Evolutionary conservation across 2,329 filamentous ascomycete genomes (phyloP).

Genomic region (Hypocreales sp.): DNA sequence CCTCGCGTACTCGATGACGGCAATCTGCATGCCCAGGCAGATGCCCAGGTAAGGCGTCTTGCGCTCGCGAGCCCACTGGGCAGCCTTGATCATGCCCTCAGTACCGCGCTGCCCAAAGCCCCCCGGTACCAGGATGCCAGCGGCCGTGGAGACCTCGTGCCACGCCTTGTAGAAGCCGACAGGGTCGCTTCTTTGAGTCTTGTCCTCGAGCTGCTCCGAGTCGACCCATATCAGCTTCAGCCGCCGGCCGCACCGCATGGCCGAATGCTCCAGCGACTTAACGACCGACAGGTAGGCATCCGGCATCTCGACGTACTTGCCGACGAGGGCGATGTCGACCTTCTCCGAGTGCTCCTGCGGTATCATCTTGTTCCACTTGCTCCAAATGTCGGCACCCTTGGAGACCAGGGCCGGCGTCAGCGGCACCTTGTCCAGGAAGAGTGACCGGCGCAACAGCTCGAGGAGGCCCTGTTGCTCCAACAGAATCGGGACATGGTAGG

Average conservation of each 20-base stretch:
- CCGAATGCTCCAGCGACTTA: constrained; percentile 80
- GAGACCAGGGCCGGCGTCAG: constrained; percentile 37
- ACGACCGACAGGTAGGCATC: constrained; percentile 76
- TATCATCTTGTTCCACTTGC: constrained; percentile 57
- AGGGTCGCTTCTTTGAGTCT: constrained; percentile 44
- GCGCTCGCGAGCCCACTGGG: constrained; percentile 75
- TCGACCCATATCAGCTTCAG: constrained; percentile 77
- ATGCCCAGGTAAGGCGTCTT: constrained; percentile 76
- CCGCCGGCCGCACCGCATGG: constrained; percentile 72
- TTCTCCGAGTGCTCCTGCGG: constrained; percentile 48
- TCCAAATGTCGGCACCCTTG: constrained; percentile 58
- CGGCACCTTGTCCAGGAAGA: constrained; percentile 45
- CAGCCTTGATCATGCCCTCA: constrained; percentile 78
- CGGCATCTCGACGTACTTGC: constrained; percentile 76
- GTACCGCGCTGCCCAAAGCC: constrained; percentile 73
- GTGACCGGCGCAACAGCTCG: constrained; percentile 44
- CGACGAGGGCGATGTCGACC: constrained; percentile 74
- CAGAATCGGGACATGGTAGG: constrained; percentile 90
- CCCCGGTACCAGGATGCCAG: constrained; percentile 39
- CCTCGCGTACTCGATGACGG: constrained; percentile 77
- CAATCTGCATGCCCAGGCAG: constrained; percentile 84
- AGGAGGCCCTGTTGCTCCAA: constrained; percentile 70
- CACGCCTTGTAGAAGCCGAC: constrained; percentile 45
- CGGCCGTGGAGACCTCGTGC: constrained; percentile 1
- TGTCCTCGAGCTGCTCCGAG: constrained; percentile 64